These are phyloP conservation scores for Quercus ilex DNA, from an alignment of 306 rosid genomes.

Conservation along the genomic window DNA sequence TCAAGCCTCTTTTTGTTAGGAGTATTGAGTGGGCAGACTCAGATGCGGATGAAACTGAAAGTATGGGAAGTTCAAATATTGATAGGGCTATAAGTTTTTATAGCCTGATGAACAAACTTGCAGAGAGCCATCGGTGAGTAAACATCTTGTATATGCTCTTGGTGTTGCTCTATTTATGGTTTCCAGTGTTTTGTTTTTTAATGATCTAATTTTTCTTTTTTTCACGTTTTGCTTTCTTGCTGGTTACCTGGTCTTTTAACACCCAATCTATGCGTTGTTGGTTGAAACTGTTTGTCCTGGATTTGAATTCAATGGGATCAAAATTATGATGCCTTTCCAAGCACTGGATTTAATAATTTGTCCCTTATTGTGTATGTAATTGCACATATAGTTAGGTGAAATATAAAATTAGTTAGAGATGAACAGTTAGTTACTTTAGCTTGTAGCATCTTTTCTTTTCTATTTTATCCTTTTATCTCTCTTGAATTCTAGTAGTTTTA, in stretches of 20 bases:
- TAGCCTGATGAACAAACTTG: slow-evolving; percentile 76
- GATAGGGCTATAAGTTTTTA: slow-evolving; percentile 85
- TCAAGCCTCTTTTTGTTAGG: slow-evolving; percentile 78
- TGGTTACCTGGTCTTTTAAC: background rate
- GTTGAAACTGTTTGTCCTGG: background rate
- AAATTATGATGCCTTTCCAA: background rate
- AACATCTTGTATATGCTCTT: background rate
- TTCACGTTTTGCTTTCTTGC: background rate
- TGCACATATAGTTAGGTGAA: background rate
- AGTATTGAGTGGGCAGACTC: slow-evolving; percentile 94
- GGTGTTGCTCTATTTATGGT: slow-evolving; percentile 2
- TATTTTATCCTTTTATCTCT: background rate
- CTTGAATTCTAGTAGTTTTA: too few species aligned
- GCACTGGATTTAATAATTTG: background rate
- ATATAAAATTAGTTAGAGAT: background rate
- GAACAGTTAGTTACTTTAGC: background rate
- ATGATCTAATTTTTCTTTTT: background rate
- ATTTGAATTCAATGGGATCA: background rate
- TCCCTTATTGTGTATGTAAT: background rate
- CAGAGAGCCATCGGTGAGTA: slow-evolving; percentile 80
- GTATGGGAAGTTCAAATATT: slow-evolving; percentile 34
- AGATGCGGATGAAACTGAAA: slow-evolving; percentile 42
- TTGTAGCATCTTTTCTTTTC: background rate
- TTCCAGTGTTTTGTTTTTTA: background rate
- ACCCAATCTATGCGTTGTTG: background rate